Conservation (phyloP, 2,329 filamentous ascomycete species). For the Talaromyces funiculosus region DNA sequence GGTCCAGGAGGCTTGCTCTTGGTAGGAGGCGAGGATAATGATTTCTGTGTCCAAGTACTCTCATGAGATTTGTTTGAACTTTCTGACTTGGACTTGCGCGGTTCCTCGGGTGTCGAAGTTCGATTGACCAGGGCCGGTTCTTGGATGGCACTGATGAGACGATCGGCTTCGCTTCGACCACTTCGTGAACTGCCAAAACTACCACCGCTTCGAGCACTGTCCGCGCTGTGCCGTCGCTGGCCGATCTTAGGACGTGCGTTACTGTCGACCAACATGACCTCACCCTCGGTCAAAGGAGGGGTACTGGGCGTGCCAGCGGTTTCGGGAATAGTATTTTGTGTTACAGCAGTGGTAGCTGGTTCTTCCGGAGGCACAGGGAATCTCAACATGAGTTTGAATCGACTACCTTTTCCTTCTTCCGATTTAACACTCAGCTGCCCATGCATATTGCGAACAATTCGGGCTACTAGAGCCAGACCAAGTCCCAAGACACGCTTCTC, state of each 20-base stretch:
- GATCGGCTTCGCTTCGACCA: conserved; percentile 35
- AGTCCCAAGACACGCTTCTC: conserved; percentile 60
- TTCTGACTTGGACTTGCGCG: neutral
- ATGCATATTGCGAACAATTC: conserved; percentile 83
- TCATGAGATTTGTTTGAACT: neutral
- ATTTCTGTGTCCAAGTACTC: neutral
- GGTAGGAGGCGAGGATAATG: neutral
- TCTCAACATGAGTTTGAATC: conserved; percentile 73
- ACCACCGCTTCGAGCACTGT: conserved; percentile 28
- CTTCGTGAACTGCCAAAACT: conserved; percentile 31
- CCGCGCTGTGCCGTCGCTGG: conserved; percentile 19
- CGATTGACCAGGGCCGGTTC: conserved; percentile 25
- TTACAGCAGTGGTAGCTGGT: neutral
- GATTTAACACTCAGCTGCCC: conserved; percentile 81
- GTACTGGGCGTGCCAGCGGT: conserved; percentile 22
- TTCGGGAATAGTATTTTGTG: conserved; percentile 19
- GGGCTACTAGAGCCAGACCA: conserved; percentile 80
- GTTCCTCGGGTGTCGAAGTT: neutral
- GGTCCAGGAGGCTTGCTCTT: neutral
- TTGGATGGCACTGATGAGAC: conserved; percentile 39
- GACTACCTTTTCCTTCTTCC: conserved; percentile 72
- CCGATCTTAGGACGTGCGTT: conserved; percentile 16
- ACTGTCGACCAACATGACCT: conserved; percentile 35
- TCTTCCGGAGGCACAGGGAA: conserved; percentile 57
- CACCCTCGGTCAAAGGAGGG: conserved; percentile 26